Conservation (phyloP, 495 filamentous ascomycete species). For the Aspergillus mulundensis region DNA sequence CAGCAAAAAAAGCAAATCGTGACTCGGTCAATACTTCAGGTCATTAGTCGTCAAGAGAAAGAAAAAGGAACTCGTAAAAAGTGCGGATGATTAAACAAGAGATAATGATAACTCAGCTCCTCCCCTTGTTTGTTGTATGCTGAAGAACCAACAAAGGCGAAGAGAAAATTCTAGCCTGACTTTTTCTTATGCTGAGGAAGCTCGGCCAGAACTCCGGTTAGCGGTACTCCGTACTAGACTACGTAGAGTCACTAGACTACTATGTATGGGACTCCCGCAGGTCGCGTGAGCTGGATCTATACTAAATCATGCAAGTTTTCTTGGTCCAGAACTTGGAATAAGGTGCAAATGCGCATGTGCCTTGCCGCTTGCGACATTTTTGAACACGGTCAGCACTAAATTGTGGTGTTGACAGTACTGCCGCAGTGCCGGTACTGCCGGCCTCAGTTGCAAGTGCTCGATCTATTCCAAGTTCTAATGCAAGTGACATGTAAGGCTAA, state of each 20-base stretch:
- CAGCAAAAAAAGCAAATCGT: background rate
- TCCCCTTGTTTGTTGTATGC: background rate
- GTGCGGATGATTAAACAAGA: background rate
- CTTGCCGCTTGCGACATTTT: background rate
- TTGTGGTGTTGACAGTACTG: background rate
- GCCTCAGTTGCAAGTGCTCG: too few species aligned
- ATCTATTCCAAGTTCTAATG: background rate
- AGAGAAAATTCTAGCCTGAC: background rate
- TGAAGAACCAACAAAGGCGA: background rate
- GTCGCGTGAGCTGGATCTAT: background rate
- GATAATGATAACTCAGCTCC: background rate
- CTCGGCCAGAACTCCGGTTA: constrained; percentile 8
- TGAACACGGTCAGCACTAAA: background rate
- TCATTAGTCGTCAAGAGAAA: background rate
- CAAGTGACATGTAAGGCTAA: background rate
- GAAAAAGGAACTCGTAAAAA: background rate
- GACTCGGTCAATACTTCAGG: background rate
- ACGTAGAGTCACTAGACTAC: too few species aligned
- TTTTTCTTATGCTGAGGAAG: background rate
- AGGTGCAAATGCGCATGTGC: background rate
- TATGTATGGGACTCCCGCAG: too few species aligned
- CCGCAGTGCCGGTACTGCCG: too few species aligned
- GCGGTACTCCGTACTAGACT: background rate
- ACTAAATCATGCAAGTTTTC: background rate
- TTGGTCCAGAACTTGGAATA: background rate